Conservation (phyloP, 257 asterid species). For the Rehmannia glutinosa region DNA sequence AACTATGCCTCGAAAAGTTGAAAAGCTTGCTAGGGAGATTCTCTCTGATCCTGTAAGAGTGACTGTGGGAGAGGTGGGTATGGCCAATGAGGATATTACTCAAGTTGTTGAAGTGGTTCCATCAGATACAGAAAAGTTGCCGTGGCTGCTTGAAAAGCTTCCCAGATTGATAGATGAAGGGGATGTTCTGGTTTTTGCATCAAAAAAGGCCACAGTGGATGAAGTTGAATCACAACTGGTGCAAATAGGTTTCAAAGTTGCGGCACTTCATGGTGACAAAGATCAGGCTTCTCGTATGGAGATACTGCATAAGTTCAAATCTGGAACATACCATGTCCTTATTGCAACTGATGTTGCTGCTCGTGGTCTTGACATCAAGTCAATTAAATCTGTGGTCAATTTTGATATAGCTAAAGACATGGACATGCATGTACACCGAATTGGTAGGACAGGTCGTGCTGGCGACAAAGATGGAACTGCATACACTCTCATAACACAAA, state of each 20-base stretch:
- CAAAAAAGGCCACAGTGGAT: constrained; percentile 88
- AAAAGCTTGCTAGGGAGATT: constrained; percentile 94
- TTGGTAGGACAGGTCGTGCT: constrained; percentile 99
- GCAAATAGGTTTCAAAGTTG: constrained; percentile 72
- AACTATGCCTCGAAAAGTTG: constrained; percentile 94
- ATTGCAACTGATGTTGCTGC: constrained; percentile 99
- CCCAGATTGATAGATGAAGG: constrained; percentile 89
- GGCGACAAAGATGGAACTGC: constrained; percentile 99
- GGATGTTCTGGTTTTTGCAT: constrained; percentile 92
- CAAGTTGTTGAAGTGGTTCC: constrained; percentile 80
- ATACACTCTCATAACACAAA: constrained; percentile 83
- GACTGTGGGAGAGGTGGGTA: constrained; percentile 96
- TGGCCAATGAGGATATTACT: constrained; percentile 96
- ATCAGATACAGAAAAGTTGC: constrained; percentile 76
- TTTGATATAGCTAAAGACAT: constrained; percentile 94
- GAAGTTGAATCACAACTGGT: constrained; percentile 75
- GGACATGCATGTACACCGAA: constrained; percentile 99
- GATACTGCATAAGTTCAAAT: constrained; percentile 77
- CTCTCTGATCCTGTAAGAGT: constrained; percentile 91
- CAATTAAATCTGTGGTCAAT: constrained; percentile 92
- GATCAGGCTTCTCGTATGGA: constrained; percentile 98
- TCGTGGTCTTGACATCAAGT: constrained; percentile 98
- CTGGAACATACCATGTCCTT: constrained; percentile 89
- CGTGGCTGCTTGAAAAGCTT: constrained; percentile 93
- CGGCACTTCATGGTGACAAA: constrained; percentile 98